These are phyloP conservation scores for Saraca asoca DNA, from an alignment of 331 rosid genomes.

Conservation along the genomic window DNA sequence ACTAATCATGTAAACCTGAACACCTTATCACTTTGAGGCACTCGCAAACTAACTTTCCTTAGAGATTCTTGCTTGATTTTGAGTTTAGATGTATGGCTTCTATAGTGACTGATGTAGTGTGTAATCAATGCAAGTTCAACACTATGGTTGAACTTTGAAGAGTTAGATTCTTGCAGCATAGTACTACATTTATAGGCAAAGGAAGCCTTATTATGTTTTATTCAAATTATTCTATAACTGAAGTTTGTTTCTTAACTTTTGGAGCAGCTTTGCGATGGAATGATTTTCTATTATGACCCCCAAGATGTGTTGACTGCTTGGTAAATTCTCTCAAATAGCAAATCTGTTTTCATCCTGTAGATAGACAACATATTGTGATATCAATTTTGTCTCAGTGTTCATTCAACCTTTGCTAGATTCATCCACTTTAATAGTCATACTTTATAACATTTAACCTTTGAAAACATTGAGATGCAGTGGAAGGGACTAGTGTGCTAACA, in stretches of 20 bases:
- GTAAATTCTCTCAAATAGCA: conserved; percentile 51
- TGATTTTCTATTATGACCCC: conserved; percentile 93
- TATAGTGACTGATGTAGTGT: conserved; percentile 30
- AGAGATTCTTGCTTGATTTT: conserved; percentile 22
- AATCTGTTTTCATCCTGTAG: conserved; percentile 22
- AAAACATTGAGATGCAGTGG: conserved; percentile 12
- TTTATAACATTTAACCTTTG: too few relatives aligned
- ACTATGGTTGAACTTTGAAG: too few relatives aligned
- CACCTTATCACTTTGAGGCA: neutral
- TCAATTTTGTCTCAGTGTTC: conserved; percentile 5
- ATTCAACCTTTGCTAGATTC: conserved; percentile 9
- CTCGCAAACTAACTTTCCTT: conserved; percentile 18
- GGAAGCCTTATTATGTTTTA: conserved; percentile 3
- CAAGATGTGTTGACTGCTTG: conserved; percentile 80
- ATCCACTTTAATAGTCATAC: neutral
- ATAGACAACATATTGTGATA: neutral
- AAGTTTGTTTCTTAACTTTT: conserved; percentile 37
- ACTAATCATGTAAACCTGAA: neutral
- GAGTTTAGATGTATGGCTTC: neutral
- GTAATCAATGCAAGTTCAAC: conserved; percentile 2
- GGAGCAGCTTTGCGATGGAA: conserved; percentile 81
- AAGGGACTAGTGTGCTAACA: neutral
- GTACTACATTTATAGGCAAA: neutral
- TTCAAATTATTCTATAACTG: conserved; percentile 33
- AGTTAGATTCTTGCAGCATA: neutral